These are phyloP conservation scores for Colletotrichum sp. DNA, from an alignment of 2,329 filamentous ascomycete species.

Conservation along the genomic window DNA sequence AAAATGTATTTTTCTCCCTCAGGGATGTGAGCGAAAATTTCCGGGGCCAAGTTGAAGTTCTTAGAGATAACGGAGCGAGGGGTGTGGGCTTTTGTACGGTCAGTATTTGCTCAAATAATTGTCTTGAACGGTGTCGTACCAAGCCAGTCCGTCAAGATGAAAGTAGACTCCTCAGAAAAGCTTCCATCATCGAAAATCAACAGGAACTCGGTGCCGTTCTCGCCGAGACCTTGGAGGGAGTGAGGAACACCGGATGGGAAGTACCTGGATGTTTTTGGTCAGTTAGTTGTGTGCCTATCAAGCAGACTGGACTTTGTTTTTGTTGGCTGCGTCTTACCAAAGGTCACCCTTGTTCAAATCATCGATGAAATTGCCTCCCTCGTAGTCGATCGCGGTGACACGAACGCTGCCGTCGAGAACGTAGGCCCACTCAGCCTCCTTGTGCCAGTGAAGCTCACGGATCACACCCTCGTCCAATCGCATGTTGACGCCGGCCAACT, in stretches of 20 bases:
- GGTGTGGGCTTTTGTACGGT: constrained; percentile 59
- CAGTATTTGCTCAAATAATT: not conserved
- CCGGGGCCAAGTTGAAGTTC: constrained; percentile 76
- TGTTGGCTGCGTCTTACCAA: constrained; percentile 47
- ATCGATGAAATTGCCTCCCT: constrained; percentile 79
- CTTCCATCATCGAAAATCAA: constrained; percentile 54
- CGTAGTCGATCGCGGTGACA: constrained; percentile 75
- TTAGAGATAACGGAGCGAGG: constrained; percentile 74
- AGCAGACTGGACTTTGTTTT: not conserved
- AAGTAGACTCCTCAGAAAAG: constrained; percentile 70
- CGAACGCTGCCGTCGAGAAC: constrained; percentile 74
- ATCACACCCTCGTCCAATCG: constrained; percentile 76
- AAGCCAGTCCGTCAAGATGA: constrained; percentile 76
- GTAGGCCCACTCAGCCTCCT: constrained; percentile 80
- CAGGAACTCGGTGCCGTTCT: constrained; percentile 36
- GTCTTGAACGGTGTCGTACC: constrained; percentile 41
- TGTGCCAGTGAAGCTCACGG: constrained; percentile 82
- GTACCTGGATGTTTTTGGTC: constrained; percentile 45
- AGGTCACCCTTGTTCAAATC: constrained; percentile 76
- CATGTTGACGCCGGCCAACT: constrained; percentile 81
- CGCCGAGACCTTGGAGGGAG: constrained; percentile 58
- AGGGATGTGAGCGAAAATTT: constrained; percentile 73
- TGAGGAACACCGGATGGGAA: constrained; percentile 81
- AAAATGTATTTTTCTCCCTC: constrained; percentile 78
- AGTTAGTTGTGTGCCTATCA: not conserved